These are phyloP conservation scores for Solanum pinnatisectum DNA, from an alignment of 257 asterid species.

Conservation along the genomic window DNA sequence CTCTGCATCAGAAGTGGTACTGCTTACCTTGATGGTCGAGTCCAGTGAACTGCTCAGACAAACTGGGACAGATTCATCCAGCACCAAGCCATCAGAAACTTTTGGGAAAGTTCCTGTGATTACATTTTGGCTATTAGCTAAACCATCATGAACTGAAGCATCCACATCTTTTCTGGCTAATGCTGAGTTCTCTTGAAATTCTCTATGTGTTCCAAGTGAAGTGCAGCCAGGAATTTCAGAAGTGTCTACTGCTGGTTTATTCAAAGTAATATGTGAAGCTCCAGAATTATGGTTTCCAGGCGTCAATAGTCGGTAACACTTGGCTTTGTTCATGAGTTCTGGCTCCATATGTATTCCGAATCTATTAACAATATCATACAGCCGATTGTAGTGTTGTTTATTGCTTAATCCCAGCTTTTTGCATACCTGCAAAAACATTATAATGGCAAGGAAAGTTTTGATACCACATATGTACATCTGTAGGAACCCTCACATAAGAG, in stretches of 20 bases:
- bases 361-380: constrained; percentile 41
- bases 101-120: constrained; percentile 20
- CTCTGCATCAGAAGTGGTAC: constrained; percentile 25
- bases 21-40: constrained; percentile 21
- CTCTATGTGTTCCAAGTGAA: constrained; percentile 17
- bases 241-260: constrained; percentile 14
- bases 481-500: neutral
- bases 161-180: constrained; percentile 25
- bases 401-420: constrained; percentile 64
- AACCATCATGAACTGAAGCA: constrained; percentile 21
- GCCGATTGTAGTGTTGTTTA: constrained; percentile 62
- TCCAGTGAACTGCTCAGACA: constrained; percentile 20
- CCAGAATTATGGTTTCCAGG: constrained; percentile 43
- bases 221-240: constrained; percentile 19
- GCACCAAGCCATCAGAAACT: constrained; percentile 21
- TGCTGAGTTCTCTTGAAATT: constrained; percentile 22
- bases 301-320: constrained; percentile 73
- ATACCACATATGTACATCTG: neutral
- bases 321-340: constrained; percentile 48
- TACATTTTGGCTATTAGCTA: constrained; percentile 16
- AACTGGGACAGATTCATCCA: constrained; percentile 20
- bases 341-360: constrained; percentile 56
- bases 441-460: neutral
- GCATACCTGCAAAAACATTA: constrained; percentile 43
- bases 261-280: constrained; percentile 21